Base-by-base conservation (phyloP, 345 rosid genomes). In the Aquilaria sinensis region DNA sequence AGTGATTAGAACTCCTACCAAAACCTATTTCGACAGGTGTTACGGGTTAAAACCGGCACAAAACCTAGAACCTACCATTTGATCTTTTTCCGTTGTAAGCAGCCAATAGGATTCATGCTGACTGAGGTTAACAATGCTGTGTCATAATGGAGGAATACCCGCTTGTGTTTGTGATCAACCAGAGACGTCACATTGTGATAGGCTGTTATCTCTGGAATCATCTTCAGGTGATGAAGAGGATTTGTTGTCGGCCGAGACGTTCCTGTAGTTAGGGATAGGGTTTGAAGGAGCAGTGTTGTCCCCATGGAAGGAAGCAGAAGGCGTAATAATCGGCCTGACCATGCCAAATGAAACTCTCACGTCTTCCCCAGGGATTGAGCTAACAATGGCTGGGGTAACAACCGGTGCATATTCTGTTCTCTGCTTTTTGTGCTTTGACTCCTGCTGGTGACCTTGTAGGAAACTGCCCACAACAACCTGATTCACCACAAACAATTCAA, bases 401-500 rank as follows among this genome's bases (percentile, higher is more conserved):
- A 62, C 63, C 29, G 84, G 72, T 10, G 72, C 64, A 60, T 74
- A 64, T 59, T 69, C 77, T 9, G 68, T 73, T 69, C 68, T 73
- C 72, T 78, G 94, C 75, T 80, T 90, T 81, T 83, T 86, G 15
- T 82, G 85, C 74, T 81, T 85, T 45, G 79, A 90, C 56, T 82
- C 86, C 73, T 67, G 91, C 76, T 78, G 90, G 53, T 89, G 88
- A 65, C 93, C 94, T 2, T 79, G 83, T 56, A 83, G 55, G 66
- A 93, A 90, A 71, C 86, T 90, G 58, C 90, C 97, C 31, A 90
- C 79, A 32, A 90, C 81, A 33, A 93, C 90, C 96, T 92, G 83
- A 56, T 58, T 47, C 53, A 10, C 32, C 6, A 16, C 29, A n/a
- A 67, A 57, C 63, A 64, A 51, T 69, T 72, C 62, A 72, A 47